Evolutionary conservation across 805 yeast genomes (phyloP), one percentile per base, ranked within the genome.

Genomic region (Saturnispora serradocipensis): DNA sequence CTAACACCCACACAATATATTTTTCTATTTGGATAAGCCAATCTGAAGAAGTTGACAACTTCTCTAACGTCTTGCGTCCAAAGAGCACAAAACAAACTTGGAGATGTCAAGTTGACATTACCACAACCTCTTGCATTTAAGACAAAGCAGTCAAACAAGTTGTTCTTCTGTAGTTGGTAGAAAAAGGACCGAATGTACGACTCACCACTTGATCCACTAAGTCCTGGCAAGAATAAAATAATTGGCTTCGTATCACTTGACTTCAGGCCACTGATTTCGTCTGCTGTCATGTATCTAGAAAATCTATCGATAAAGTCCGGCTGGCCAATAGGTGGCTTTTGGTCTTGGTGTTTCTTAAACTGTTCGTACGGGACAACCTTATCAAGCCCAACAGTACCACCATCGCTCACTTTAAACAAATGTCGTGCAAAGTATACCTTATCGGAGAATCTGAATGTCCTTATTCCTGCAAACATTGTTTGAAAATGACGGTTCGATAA

Each of bases 151-250:
- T 84, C 90, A 72, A 85, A 84, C 1, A 70, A 68, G 16, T 56
- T 52, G 35, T 61, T 61, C 15, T 65, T 60, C 4, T 59, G 54
- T 3, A 74, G 64, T 22, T 67, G 62, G 43, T 71, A 67, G 16
- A 80, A 75, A 36, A 82, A 62, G 51, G 86, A 75, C 24, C 93
- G 73, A 42, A 87, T 80, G 61, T 87, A 81, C 6, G 85, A 73
- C 62, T 87, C 95, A 55, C 83, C 86, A n/a, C 90, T 82, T 0
- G 95, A 93, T 5, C 96, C 96, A 1, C 86, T 82, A 38, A 87
- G 74, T 0, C 96, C 96, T 62, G 88, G 95, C 42, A 85, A 66
- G 3, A 78, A 67, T 30, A 87, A 75, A 16, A 84, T 69, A 60
- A 88, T 70, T 2, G 95, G 95, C 46, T 65, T 73, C 3, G 71